phyloP scores from a whole-genome alignment of 345 rosid genomes.

The Luvunga scandens region DNA sequence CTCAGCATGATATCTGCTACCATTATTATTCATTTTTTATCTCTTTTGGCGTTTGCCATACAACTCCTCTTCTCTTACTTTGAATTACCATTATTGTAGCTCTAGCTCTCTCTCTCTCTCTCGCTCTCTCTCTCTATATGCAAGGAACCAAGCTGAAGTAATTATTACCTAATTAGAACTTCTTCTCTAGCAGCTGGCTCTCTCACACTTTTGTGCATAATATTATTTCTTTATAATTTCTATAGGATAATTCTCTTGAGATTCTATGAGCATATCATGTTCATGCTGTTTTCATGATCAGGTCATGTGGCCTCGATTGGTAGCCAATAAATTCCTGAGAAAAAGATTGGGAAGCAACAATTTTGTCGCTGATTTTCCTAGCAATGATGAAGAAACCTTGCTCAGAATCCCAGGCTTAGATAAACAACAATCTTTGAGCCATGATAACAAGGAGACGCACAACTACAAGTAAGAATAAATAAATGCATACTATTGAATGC shows the following conservation, averaged over 20 bases:
- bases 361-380: conserved; percentile 75
- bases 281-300: conserved; percentile 1
- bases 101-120: conserved; percentile 2
- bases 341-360: conserved; percentile 65
- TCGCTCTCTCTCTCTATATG: conserved; percentile 25
- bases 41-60: conserved; percentile 25
- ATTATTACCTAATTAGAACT: conserved; percentile 1
- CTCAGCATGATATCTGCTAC: conserved; percentile 29
- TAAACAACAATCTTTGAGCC: conserved; percentile 21
- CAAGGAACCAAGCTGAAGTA: conserved; percentile 46
- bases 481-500: background rate
- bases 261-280: background rate
- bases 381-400: conserved; percentile 24
- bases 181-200: background rate
- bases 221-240: no score
- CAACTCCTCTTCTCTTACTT: background rate
- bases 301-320: conserved; percentile 83
- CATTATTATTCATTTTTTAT: conserved; percentile 19
- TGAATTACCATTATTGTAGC: background rate
- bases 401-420: conserved; percentile 31
- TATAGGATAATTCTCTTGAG: background rate
- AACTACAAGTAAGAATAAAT: conserved; percentile 46
- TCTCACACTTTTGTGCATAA: background rate
- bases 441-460: conserved; percentile 32
- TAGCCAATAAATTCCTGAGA: conserved; percentile 63